Percentiles rank a stretch among this genome's conserved stretches.
Evolutionary conservation across 306 rosid genomes (phyloP).

Genomic region (Cicer judaicum): DNA sequence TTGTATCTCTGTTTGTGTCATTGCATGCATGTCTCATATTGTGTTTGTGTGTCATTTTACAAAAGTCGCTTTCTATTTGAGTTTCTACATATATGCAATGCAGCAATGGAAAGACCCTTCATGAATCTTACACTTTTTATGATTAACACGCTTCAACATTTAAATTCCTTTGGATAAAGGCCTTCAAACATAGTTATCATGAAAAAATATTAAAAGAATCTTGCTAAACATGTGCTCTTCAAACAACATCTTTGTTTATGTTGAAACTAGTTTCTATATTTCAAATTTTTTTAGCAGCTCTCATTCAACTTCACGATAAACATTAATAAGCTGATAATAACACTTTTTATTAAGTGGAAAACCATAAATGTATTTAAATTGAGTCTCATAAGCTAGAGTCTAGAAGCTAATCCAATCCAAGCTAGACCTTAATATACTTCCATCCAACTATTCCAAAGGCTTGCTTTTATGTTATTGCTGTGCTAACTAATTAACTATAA

Average conservation of each 20-base stretch:
- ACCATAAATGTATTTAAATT: neutral
- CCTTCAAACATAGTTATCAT: neutral
- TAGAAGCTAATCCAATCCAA: neutral
- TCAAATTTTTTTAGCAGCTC: neutral
- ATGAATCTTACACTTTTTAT: neutral
- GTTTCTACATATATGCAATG: neutral
- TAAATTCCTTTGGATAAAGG: neutral
- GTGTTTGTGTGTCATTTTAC: neutral
- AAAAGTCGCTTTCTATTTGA: conserved; percentile 12
- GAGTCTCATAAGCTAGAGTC: neutral
- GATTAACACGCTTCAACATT: conserved; percentile 6
- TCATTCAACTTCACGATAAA: neutral
- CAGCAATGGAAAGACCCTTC: conserved; percentile 4
- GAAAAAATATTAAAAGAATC: neutral
- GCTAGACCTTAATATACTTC: neutral
- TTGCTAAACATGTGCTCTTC: neutral
- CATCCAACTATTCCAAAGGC: neutral
- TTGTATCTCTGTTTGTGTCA: neutral
- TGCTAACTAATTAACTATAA: neutral
- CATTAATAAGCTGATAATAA: neutral
- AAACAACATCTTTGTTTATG: neutral
- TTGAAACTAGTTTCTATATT: conserved; percentile 5
- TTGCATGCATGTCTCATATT: neutral
- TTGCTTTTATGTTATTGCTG: neutral
- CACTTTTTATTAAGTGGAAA: neutral